These are phyloP conservation scores for Ustilago cynodontis DNA, from an alignment of 1,284 basidiomycete genomes.

Conservation along the genomic window DNA sequence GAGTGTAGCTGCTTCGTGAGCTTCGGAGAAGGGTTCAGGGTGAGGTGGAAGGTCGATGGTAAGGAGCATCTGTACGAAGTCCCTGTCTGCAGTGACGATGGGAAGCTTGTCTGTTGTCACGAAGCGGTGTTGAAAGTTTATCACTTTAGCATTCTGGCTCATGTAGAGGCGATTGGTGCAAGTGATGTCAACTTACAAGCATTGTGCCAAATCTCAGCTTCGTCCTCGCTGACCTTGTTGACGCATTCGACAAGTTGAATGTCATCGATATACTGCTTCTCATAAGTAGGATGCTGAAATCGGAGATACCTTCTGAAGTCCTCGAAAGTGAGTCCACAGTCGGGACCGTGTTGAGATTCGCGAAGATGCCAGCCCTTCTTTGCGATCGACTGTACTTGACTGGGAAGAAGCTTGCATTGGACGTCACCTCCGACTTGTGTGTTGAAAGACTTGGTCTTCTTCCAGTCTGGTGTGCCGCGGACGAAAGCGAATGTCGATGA, in stretches of 20 bases:
- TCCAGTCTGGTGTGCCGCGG: constrained; percentile 32
- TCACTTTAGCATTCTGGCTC: too few relatives aligned
- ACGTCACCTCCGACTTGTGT: constrained; percentile 34
- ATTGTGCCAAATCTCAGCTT: constrained; percentile 60
- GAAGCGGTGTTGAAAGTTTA: too few relatives aligned
- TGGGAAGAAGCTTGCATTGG: constrained; percentile 37
- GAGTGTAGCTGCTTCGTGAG: constrained; percentile 48
- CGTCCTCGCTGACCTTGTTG: constrained; percentile 36
- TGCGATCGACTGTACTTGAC: constrained; percentile 24
- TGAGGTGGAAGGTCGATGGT: constrained; percentile 60
- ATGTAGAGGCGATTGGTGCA: background rate
- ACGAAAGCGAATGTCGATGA: constrained; percentile 36
- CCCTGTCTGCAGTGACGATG: constrained; percentile 56
- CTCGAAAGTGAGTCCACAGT: constrained; percentile 45
- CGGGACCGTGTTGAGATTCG: constrained; percentile 40
- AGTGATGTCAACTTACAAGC: constrained; percentile 25
- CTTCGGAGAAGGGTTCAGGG: constrained; percentile 50
- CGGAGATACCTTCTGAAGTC: constrained; percentile 54
- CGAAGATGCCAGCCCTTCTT: constrained; percentile 62
- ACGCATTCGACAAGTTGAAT: constrained; percentile 46
- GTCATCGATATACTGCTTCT: constrained; percentile 57
- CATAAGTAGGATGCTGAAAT: constrained; percentile 52
- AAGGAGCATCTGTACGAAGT: constrained; percentile 64
- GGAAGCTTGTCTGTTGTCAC: constrained; percentile 50
- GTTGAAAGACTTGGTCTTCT: constrained; percentile 40